These are phyloP conservation scores for Naganishia vishniacii DNA, from an alignment of 768 basidiomycete species.

Conservation along the genomic window DNA sequence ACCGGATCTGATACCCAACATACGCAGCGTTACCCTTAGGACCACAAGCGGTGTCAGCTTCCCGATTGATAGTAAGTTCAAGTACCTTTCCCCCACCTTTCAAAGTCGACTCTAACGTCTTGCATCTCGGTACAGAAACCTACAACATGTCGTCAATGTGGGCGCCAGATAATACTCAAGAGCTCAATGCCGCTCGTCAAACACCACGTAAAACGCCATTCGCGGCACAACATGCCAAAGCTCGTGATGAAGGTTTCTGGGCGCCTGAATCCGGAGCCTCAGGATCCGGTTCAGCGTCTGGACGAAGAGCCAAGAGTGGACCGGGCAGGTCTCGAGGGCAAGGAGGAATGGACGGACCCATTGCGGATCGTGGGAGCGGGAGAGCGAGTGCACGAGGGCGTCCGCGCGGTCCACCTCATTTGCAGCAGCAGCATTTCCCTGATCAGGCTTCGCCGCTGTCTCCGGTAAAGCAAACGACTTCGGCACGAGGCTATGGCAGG, in stretches of 20 bases:
- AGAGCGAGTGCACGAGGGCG: conserved; percentile 6
- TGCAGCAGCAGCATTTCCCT: background rate
- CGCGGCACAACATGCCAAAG: conserved; percentile 16
- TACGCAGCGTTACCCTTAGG: no score
- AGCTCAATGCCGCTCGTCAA: conserved; percentile 12
- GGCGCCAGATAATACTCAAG: conserved; percentile 6
- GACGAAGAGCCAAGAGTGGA: conserved; percentile 15
- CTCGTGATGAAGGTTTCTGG: conserved; percentile 8
- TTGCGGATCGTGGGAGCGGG: conserved; percentile 1
- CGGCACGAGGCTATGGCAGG: conserved; percentile 2
- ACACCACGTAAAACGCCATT: conserved; percentile 16
- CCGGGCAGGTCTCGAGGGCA: background rate
- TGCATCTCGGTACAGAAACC: background rate
- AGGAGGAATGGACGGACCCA: background rate
- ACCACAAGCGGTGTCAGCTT: no score
- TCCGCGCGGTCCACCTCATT: background rate
- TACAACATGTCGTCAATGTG: conserved; percentile 7
- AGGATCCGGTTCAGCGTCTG: background rate
- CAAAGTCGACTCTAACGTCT: no score
- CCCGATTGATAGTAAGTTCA: no score
- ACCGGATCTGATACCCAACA: no score
- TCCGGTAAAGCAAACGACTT: conserved; percentile 3
- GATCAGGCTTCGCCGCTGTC: background rate
- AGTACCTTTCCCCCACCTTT: background rate
- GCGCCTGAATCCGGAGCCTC: conserved; percentile 4